Base-by-base conservation (phyloP, 305 asterid species). In the Lippia alba region DNA sequence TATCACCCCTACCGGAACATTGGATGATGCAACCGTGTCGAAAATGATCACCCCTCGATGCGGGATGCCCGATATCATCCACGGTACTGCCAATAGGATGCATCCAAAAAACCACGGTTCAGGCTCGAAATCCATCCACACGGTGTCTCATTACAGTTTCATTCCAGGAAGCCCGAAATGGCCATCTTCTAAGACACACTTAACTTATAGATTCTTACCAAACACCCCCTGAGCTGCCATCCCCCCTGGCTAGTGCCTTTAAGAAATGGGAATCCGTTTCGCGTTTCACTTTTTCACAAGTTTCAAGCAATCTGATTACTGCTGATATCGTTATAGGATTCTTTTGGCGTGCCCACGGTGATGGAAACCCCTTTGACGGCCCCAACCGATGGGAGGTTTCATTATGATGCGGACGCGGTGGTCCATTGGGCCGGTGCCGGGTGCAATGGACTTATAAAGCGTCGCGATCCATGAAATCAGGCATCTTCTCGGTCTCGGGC, bases 381-480 rank as follows among this genome's bases (percentile, higher is more conserved):
- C 82, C 89, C 89, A 0, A 49, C 76, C 0, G 14, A 66, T 17
- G 85, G 86, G 14, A 71, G 78, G 67, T 53, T 79, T 5, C 85
- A 84, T 39, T 75, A 40, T 19, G 87, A 84, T 49, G 82, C 84
- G 0, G 84, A 76, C 12, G 84, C 78, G 56, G 1, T 80, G 85
- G 83, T 61, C 73, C 6, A 19, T 16, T 7, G 82, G 81, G 3
- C 7, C 64, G 0, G 2, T 3, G 9, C 8, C 59, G 0, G 7
- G 54, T 20, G 19, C 32, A 2, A 5, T 64, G 30, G 81, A 85
- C 59, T n/a, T 80, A n/a, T 78, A 82, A 53, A 63, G 81, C 0
- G 70, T 82, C 30, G 87, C 82, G 7, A 0, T 74, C 44, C 89
- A 84, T 61, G 89, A 84, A 57, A 81, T 82, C 1, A 84, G 89